phyloP scores from a whole-genome alignment of 2,329 filamentous ascomycete genomes.

The Cercospora sp. region DNA sequence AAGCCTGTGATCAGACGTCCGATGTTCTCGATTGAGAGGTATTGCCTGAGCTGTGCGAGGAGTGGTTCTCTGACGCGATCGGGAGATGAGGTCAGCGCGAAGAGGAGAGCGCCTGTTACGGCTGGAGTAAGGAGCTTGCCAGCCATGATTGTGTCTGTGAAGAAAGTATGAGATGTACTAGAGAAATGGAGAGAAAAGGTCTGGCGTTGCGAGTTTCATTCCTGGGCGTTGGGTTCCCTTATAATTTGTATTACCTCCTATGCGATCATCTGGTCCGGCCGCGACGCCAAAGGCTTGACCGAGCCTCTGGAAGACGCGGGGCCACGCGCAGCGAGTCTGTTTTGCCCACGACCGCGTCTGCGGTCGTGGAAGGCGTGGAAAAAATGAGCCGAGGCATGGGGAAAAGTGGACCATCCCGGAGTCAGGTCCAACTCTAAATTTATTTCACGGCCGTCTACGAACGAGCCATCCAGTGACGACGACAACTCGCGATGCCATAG shows the following conservation, averaged over 20 bases:
- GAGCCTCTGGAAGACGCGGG: neutral
- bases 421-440: conserved; percentile 2
- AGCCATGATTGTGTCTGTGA: conserved; percentile 3
- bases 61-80: conserved; percentile 33
- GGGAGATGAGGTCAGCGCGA: conserved; percentile 35
- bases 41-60: conserved; percentile 32
- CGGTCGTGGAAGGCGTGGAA: neutral
- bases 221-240: neutral
- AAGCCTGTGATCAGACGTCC: conserved; percentile 30
- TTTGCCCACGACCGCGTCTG: neutral
- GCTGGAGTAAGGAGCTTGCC: conserved; percentile 30
- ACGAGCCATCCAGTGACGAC: conserved; percentile 5
- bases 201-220: neutral
- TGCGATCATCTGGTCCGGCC: neutral
- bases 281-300: conserved; percentile 13
- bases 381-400: neutral
- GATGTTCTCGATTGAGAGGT: conserved; percentile 33
- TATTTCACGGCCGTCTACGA: neutral
- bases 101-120: conserved; percentile 35
- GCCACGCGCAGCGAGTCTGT: neutral
- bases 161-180: neutral
- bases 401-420: neutral
- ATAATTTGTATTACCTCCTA: conserved; percentile 2
- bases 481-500: neutral
- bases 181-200: neutral